Evolutionary conservation across 495 filamentous ascomycete genomes (phyloP), one percentile per base, ranked within the genome.

Genomic region (Xylaria grammica): DNA sequence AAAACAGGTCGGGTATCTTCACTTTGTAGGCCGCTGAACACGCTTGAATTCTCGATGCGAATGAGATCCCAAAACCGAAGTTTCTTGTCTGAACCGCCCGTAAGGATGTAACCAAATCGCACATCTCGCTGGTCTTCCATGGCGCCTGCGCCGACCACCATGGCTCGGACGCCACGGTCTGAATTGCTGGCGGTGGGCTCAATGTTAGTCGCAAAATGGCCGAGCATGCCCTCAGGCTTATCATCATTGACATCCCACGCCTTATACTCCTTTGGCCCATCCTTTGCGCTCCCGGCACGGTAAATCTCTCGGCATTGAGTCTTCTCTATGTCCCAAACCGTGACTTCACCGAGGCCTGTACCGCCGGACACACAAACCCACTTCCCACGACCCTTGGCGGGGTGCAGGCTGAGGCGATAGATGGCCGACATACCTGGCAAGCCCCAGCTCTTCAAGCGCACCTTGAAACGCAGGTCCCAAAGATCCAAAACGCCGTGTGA

Each of bases 271-370:
- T 86, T 89, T 1, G 82, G 76, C 4, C 74, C 84, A 19, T 87
- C 84, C 55, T 82, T 77, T 46, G 76, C 79, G 38, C 81, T 77
- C 10, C 84, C 79, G 60, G 88, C 85, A 15, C 91, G 89, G 77
- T 94, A 98, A 2, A 97, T 88, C 75, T 97, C 94, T 64, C 92
- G 86, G 68, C 96, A 98, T 62, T 89, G 84, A 20, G 88, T 86
- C 72, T 94, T 95, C 70, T 98, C 94, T 17, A 97, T 81, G 75
- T 99, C 96, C 95, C 95, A 99, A 2, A 96, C 89, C 1, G 92
- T 96, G 19, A 99, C 85, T 70, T 98, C 94, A n/a, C 91, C 92
- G 63, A 91, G 88, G 9, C 87, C 89, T n/a, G 91, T 96, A 20
- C 93, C 93, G 30, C 94, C 92, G 1, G 92, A 88, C 9, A 97